Base-by-base conservation (phyloP, 192 early-diverging fungal species). In the Coemansia sp. region DNA sequence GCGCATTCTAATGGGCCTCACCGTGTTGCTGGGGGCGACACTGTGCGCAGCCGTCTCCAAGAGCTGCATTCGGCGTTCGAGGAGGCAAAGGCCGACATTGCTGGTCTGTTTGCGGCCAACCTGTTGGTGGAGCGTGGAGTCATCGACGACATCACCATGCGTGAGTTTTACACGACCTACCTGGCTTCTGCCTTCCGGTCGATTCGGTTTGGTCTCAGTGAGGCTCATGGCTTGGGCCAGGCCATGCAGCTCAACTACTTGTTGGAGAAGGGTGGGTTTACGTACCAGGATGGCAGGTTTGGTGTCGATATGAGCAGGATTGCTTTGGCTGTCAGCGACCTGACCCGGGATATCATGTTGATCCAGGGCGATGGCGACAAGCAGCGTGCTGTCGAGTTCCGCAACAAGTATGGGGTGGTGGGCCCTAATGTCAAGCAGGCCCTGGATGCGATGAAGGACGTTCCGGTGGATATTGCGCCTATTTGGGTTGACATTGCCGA, bases 11-110 rank as follows among this genome's bases (percentile, higher is more conserved):
- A 83, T 32, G 85, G 85, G 3, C 84, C 84, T 4, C 85, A 85
- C 30, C 67, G 72, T 7, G 75, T 79, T 2, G 47, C 77, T 8
- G 52, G 40, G 3, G 32, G 59, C 16, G 78, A 75, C 31, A 84
- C 84, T 6, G 85, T 88, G 30, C 82, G 85, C 21, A 74, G 77
- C 26, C 71, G 67, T 7, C 53, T 88, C 19, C 76, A 81, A 42
- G 85, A 88, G 45, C 69, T 78, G 37, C 78, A 88, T 47, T 83
- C 84, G 56, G 76, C 82, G 4, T 79, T 88, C 43, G 86, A 88
- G 44, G 86, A 88, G 51, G 84, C 86, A 17, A 88, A 88, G 64
- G 86, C 86, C 39, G 84, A 87, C 37, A 87, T 87, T 45, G 63
- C 78, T 21, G 85, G 77, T 0, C 51, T 85, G 11, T 83, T 84